These are phyloP conservation scores for Neoboletus subvelutipes DNA, from an alignment of 768 basidiomycete genomes.

Conservation along the genomic window DNA sequence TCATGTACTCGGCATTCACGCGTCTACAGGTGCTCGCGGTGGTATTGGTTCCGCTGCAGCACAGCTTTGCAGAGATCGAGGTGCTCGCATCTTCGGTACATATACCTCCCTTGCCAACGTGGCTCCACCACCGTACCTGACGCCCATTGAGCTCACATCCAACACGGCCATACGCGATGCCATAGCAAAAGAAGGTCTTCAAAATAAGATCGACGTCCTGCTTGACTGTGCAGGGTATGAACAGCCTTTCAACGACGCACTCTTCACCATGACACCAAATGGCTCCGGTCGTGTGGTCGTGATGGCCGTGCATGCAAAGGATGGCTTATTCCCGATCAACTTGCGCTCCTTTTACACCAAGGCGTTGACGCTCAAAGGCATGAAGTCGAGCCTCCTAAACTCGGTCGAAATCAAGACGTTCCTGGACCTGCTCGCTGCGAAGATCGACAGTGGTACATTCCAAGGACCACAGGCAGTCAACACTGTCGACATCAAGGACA, in stretches of 20 bases:
- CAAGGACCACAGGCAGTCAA: slow-evolving; percentile 29
- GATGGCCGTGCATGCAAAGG: slow-evolving; percentile 36
- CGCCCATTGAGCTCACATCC: slow-evolving; percentile 34
- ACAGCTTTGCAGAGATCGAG: slow-evolving; percentile 32
- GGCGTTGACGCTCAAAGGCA: slow-evolving; percentile 31
- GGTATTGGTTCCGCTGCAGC: slow-evolving; percentile 36
- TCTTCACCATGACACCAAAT: slow-evolving; percentile 32
- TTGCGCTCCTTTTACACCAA: slow-evolving; percentile 35
- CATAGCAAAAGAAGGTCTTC: slow-evolving; percentile 23
- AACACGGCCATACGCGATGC: slow-evolving; percentile 32
- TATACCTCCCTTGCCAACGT: slow-evolving; percentile 32
- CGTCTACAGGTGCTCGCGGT: slow-evolving; percentile 31
- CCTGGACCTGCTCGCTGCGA: slow-evolving; percentile 28
- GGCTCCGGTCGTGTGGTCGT: slow-evolving; percentile 35
- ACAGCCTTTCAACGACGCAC: slow-evolving; percentile 33
- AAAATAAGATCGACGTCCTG: slow-evolving; percentile 35
- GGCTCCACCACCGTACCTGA: slow-evolving; percentile 27
- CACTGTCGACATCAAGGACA: slow-evolving; percentile 21
- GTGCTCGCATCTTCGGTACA: slow-evolving; percentile 35
- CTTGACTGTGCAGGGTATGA: slow-evolving; percentile 37
- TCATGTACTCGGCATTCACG: background rate
- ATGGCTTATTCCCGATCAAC: slow-evolving; percentile 30
- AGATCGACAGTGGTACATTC: slow-evolving; percentile 31
- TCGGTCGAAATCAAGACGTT: slow-evolving; percentile 27
- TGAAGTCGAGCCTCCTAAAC: slow-evolving; percentile 28